phyloP scores from a whole-genome alignment of 805 yeast genomes.

The Metschnikowia peoriensis region DNA sequence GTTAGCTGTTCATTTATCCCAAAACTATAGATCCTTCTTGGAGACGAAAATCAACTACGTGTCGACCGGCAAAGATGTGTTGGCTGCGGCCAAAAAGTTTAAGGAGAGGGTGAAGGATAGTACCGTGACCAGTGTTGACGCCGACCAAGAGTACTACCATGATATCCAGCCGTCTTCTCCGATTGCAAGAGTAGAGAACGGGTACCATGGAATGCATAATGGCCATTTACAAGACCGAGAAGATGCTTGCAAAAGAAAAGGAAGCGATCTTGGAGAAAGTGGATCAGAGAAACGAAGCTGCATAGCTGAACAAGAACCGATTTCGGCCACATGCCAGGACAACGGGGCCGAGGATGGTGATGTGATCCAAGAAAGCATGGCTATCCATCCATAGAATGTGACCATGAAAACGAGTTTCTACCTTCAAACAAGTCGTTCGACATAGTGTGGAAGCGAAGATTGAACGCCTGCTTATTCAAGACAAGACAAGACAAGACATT shows the following conservation, averaged over 20 bases:
- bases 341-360: slow-evolving; percentile 1
- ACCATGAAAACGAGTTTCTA: too few species aligned
- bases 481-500: too few species aligned
- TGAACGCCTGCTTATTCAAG: too few species aligned
- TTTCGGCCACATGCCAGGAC: neutral
- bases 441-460: too few species aligned
- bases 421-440: neutral
- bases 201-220: neutral
- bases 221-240: neutral
- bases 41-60: slow-evolving; percentile 25
- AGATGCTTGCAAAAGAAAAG: slow-evolving; percentile 15
- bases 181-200: slow-evolving; percentile 10
- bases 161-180: slow-evolving; percentile 27
- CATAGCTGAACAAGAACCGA: neutral
- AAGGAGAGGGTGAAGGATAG: slow-evolving; percentile 10
- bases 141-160: slow-evolving; percentile 10
- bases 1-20: slow-evolving; percentile 31
- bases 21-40: slow-evolving; percentile 28
- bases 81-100: slow-evolving; percentile 6
- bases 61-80: slow-evolving; percentile 24
- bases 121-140: slow-evolving; percentile 21
- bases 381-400: neutral
- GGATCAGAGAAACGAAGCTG: slow-evolving; percentile 1
- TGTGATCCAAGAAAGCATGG: neutral
- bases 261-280: slow-evolving; percentile 17